These are phyloP conservation scores for Candida golubevii DNA, from an alignment of 805 yeast species.

Conservation along the genomic window DNA sequence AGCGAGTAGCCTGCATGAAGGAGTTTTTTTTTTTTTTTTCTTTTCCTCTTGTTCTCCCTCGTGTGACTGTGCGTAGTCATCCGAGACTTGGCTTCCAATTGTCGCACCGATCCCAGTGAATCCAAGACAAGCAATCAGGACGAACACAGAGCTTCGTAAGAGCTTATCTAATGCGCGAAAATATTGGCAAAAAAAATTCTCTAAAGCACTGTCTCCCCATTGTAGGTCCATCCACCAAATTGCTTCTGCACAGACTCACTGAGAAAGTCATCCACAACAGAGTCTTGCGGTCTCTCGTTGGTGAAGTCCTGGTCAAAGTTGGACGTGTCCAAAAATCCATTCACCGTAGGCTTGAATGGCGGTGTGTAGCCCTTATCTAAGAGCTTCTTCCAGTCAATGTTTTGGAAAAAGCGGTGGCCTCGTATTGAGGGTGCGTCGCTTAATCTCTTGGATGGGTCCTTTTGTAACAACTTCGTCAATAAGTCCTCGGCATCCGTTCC, in stretches of 20 bases:
- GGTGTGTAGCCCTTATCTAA: slow-evolving; percentile 86
- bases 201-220: slow-evolving; percentile 48
- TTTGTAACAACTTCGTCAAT: slow-evolving; percentile 65
- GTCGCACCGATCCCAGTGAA: slow-evolving; percentile 3
- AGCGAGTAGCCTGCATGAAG: slow-evolving; percentile 2
- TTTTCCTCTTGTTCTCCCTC: not conserved
- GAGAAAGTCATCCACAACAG: slow-evolving; percentile 87
- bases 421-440: slow-evolving; percentile 84
- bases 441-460: slow-evolving; percentile 80
- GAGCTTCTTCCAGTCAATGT: slow-evolving; percentile 85
- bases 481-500: slow-evolving; percentile 83
- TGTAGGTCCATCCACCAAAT: slow-evolving; percentile 98
- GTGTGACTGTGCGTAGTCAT: not conserved
- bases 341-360: slow-evolving; percentile 91
- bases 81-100: not conserved
- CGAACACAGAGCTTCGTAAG: too few relatives aligned
- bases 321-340: slow-evolving; percentile 80
- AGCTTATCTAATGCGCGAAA: too few relatives aligned
- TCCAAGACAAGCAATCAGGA: too few relatives aligned
- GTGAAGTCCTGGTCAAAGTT: slow-evolving; percentile 93
- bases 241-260: slow-evolving; percentile 96
- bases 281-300: slow-evolving; percentile 87
- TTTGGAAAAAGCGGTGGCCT: slow-evolving; percentile 78
- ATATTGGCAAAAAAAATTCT: not conserved
- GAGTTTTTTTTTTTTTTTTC: not conserved